These are phyloP conservation scores for Leccinum uliginosum DNA, from an alignment of 768 basidiomycete genomes.

Conservation along the genomic window DNA sequence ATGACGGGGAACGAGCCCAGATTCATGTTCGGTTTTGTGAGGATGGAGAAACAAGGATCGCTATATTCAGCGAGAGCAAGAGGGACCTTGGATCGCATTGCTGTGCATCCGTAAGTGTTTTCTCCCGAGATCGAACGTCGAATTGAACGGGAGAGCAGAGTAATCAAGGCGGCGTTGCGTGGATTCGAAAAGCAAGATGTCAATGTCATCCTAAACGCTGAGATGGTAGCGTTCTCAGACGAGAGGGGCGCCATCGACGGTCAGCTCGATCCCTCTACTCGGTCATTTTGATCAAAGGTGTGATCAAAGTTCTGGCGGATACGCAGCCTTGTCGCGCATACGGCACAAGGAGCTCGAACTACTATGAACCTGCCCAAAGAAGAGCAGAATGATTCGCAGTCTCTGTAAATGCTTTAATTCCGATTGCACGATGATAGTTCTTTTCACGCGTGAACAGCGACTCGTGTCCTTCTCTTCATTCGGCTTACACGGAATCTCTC, in stretches of 20 bases:
- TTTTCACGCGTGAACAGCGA: slow-evolving; percentile 21
- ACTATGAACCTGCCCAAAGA: slow-evolving; percentile 17
- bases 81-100: slow-evolving; percentile 71
- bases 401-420: slow-evolving; percentile 12
- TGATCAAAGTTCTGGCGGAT: slow-evolving; percentile 75
- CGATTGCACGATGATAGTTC: not conserved
- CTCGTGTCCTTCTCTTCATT: slow-evolving; percentile 40
- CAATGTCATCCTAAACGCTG: slow-evolving; percentile 69
- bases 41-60: slow-evolving; percentile 44
- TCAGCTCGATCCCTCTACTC: slow-evolving; percentile 28
- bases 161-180: slow-evolving; percentile 60
- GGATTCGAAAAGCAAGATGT: slow-evolving; percentile 37
- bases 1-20: slow-evolving; percentile 93
- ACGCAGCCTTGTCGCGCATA: slow-evolving; percentile 51
- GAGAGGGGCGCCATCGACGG: slow-evolving; percentile 59
- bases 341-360: slow-evolving; percentile 52
- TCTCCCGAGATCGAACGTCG: not conserved
- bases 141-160: slow-evolving; percentile 31
- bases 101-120: slow-evolving; percentile 46
- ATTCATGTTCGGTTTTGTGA: slow-evolving; percentile 66
- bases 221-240: slow-evolving; percentile 84
- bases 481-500: slow-evolving; percentile 37
- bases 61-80: slow-evolving; percentile 85
- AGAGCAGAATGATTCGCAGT: slow-evolving; percentile 18
- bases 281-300: not conserved